These are phyloP conservation scores for Massariosphaeria phaeospora DNA, from an alignment of 495 filamentous ascomycete species.

Conservation along the genomic window DNA sequence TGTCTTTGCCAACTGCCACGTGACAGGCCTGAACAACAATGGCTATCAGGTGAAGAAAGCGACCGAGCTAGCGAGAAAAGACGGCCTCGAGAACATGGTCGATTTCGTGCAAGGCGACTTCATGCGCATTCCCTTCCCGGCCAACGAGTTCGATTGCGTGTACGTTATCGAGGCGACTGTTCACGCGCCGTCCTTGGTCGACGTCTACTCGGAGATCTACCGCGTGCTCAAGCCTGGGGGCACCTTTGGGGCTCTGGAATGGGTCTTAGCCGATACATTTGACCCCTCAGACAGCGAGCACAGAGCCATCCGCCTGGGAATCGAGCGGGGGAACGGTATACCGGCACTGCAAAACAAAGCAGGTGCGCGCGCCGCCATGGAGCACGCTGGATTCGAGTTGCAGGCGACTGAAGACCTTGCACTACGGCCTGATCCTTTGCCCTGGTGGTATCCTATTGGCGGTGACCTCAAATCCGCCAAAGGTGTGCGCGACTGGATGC, in stretches of 20 bases:
- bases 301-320: not conserved
- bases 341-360: not conserved
- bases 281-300: not conserved
- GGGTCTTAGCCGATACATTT: slow-evolving; percentile 42
- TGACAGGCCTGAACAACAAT: slow-evolving; percentile 95
- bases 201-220: slow-evolving; percentile 87
- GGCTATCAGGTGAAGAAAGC: slow-evolving; percentile 96
- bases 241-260: slow-evolving; percentile 93
- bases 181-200: slow-evolving; percentile 83
- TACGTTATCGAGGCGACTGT: slow-evolving; percentile 97
- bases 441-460: not conserved
- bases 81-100: slow-evolving; percentile 68
- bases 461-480: not conserved
- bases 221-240: slow-evolving; percentile 93
- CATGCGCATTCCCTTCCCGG: slow-evolving; percentile 93
- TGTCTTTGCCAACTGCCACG: slow-evolving; percentile 81
- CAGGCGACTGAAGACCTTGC: slow-evolving; percentile 1
- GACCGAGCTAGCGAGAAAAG: slow-evolving; percentile 69
- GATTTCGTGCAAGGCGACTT: slow-evolving; percentile 92
- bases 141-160: slow-evolving; percentile 85
- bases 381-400: not conserved
- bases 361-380: not conserved
- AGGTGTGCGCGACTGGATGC: not conserved
- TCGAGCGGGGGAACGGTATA: slow-evolving; percentile 9
- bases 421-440: not conserved